Base-by-base conservation (phyloP, 2,329 filamentous ascomycete species). In the Lecanosticta acicola region DNA sequence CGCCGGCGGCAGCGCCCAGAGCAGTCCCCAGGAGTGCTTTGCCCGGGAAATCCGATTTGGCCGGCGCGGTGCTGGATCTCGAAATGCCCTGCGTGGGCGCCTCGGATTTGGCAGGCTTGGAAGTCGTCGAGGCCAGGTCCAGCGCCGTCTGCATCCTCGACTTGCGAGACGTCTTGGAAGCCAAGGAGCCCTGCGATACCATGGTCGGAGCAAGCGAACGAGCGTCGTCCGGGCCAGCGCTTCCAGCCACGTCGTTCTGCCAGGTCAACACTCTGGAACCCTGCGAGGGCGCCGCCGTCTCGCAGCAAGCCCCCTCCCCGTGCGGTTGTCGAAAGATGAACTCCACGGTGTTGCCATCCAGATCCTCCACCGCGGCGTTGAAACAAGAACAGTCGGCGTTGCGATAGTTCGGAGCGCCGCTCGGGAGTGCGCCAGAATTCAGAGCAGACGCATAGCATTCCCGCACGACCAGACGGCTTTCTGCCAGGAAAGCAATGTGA, bases 321-420 rank as follows among this genome's bases (percentile, higher is more conserved):
- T 54, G 50, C 5, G 51, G 45, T 43, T 63, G 68, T 42, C 73
- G 72, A 63, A 81, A 85, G 40, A 90, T 79, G 21, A 87, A 84
- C 62, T 93, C 86, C 62, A 94, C 81, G 57, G 78, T 85, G 69
- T 94, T 94, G 41, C 86, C 86, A 69, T 94, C 87, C 44, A 87
- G 76, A 66, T 94, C 88, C 49, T 81, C 76, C 33, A 88, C 70
- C 4, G 78, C 78, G 39, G 80, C 79, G 51, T 79, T 82, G 68
- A 81, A 74, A 70, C 79, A 71, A 67, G 77, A 69, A 59, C 71
- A 70, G 2, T 76, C 70, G 14, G 71, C 67, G 60, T 77, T 75
- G 46, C 78, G 71, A 60, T 69, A 59, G 57, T 72, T 71, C 57
- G 76, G 78, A 39, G 78, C 71, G 26, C 77, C 77, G 58, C 80